A percentile compares a stretch with the other conserved stretches of the same genome.
Evolutionary conservation across 2,329 filamentous ascomycete species (phyloP).

Genomic region (Aspergillus spinulosporus): DNA sequence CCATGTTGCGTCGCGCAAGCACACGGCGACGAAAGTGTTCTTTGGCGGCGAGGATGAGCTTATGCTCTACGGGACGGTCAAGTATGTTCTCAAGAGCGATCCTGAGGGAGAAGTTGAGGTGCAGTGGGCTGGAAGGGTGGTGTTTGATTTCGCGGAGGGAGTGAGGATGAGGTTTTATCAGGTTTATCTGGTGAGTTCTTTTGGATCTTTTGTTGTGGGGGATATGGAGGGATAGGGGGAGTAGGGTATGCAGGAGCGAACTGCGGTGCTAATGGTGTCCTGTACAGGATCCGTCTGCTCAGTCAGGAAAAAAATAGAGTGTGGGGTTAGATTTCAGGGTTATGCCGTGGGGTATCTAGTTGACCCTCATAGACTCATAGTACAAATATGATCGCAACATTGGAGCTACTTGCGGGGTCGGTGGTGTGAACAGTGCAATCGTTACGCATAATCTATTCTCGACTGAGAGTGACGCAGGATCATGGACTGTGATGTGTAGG

Average conservation of each 20-base stretch:
- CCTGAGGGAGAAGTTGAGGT: slow-evolving; percentile 35
- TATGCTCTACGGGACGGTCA: slow-evolving; percentile 41
- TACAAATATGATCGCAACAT: too few relatives aligned
- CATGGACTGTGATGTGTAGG: neutral
- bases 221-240: neutral
- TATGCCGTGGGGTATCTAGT: neutral
- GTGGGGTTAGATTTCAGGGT: neutral
- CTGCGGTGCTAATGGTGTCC: neutral
- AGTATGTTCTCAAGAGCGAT: slow-evolving; percentile 34
- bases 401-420: too few relatives aligned
- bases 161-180: slow-evolving; percentile 44
- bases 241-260: neutral
- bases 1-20: slow-evolving; percentile 36
- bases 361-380: too few relatives aligned
- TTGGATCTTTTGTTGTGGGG: neutral
- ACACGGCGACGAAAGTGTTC: slow-evolving; percentile 32
- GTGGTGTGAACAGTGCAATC: neutral
- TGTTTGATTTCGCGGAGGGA: slow-evolving; percentile 28
- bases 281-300: slow-evolving; percentile 35
- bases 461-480: neutral
- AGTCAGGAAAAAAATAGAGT: slow-evolving; percentile 35
- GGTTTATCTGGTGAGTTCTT: slow-evolving; percentile 39
- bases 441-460: slow-evolving; percentile 9
- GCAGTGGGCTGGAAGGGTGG: slow-evolving; percentile 40
- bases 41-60: slow-evolving; percentile 37